Base-by-base conservation (phyloP, 2,329 filamentous ascomycete species). In the Pyrenophora graminea region DNA sequence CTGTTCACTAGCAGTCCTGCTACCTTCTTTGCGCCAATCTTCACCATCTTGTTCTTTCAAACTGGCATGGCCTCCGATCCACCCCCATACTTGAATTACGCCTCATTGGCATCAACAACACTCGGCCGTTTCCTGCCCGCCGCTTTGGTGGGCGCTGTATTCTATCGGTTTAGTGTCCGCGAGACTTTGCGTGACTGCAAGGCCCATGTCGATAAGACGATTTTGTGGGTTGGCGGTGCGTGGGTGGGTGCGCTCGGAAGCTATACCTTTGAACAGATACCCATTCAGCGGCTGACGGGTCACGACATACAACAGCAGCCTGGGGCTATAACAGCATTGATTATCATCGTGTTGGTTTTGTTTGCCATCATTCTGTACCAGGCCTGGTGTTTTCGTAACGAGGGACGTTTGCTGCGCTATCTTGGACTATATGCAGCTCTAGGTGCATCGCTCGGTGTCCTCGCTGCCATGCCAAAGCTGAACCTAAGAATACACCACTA, bases 401-500 rank as follows among this genome's bases (percentile, higher is more conserved):
- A 74, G 54, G 67, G 69, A 10, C 61, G 69, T 4, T 82, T 97
- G 59, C 81, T 88, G 31, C 83, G 82, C 38, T 93, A 91, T 66
- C 82, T 97, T 7, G 85, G 83, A 59, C 79, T 96, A 12, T 97
- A 97, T 71, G 81, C 79, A 15, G 75, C 88, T 3, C 82, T 96
- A 48, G 76, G 97, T 6, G 88, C 86, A 2, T 81, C 96, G 15
- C 79, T 97, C 0, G 82, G 97, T 1, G 82, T 97, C 13, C 91
- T 92, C 9, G 53, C 64, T 12, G 64, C 91, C 0, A 96, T 79
- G 94, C 18, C 80, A 93, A 1, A 77, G 92, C 15, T 94, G 90
- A 3, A 81, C 94, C 1, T 97, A 92, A 85, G 93, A 17, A 91
- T 99, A 51, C 74, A 87, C 94, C 76, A 97, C 81, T 97, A 97